Percentiles rank a stretch among this genome's conserved stretches.
Evolutionary conservation across 2,329 filamentous ascomycete genomes (phyloP).

Genomic region (Camptophora hylomeconis): DNA sequence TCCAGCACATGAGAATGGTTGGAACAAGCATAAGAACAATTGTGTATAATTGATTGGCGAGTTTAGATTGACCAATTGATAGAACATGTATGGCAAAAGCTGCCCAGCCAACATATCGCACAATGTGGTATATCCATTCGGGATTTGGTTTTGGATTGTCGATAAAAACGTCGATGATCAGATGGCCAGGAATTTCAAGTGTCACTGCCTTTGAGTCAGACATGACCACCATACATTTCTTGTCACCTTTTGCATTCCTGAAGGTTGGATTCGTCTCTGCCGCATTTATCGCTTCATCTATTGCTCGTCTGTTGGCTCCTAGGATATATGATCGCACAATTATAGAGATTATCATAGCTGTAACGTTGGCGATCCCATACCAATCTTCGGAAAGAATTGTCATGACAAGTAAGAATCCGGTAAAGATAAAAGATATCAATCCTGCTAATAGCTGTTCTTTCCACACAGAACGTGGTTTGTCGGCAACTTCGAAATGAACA

Average conservation of each 20-base stretch:
- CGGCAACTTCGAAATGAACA: constrained; percentile 8
- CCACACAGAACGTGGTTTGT: constrained; percentile 3
- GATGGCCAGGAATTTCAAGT: constrained; percentile 9
- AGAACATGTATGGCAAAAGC: constrained; percentile 13
- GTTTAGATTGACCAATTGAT: constrained; percentile 10
- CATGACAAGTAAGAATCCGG: constrained; percentile 8
- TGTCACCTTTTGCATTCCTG: too few relatives aligned
- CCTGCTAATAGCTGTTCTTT: constrained; percentile 3
- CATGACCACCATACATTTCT: too few relatives aligned
- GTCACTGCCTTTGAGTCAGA: constrained; percentile 11
- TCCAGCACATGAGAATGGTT: constrained; percentile 7
- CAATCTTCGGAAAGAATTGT: constrained; percentile 10
- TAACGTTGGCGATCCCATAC: constrained; percentile 13
- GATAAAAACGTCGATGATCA: constrained; percentile 12
- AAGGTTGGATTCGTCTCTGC: too few relatives aligned
- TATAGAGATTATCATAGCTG: constrained; percentile 11
- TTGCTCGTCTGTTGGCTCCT: constrained; percentile 6
- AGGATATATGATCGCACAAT: constrained; percentile 10
- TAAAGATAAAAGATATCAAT: constrained; percentile 8
- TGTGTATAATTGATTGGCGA: constrained; percentile 11
- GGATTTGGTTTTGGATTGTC: constrained; percentile 5
- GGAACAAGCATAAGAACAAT: constrained; percentile 11
- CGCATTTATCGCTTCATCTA: too few relatives aligned
- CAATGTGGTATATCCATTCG: constrained; percentile 6
- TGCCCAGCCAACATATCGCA: constrained; percentile 10